Evolutionary conservation across 2,329 filamentous ascomycete genomes (phyloP).

Genomic region (Ophiostoma himal-ulmi): DNA sequence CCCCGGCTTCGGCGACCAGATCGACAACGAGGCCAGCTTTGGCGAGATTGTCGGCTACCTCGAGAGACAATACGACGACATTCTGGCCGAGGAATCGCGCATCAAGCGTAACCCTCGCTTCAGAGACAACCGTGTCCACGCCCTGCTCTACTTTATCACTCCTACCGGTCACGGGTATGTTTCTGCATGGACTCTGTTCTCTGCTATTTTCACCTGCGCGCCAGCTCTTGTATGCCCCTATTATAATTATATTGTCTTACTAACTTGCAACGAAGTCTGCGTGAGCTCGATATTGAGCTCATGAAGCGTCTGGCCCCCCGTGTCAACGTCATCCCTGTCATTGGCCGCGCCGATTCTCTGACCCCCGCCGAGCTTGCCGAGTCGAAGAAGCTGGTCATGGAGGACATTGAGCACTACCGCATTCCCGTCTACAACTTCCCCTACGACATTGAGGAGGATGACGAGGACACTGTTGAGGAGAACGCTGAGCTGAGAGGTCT

Average conservation of each 20-base stretch:
- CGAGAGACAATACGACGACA: conserved; percentile 98
- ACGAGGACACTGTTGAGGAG: conserved; percentile 98
- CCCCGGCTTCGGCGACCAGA: conserved; percentile 95
- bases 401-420: conserved; percentile 99
- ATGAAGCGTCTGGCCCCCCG: conserved; percentile 98
- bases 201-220: background rate
- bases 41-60: conserved; percentile 97
- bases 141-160: conserved; percentile 98
- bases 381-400: conserved; percentile 99
- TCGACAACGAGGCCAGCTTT: conserved; percentile 98
- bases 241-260: background rate
- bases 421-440: conserved; percentile 99
- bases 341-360: conserved; percentile 95
- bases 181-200: background rate
- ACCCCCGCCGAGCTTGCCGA: conserved; percentile 95
- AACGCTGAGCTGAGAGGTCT: conserved; percentile 94
- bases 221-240: background rate
- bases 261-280: conserved; percentile 56
- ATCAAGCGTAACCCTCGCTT: conserved; percentile 99
- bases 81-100: conserved; percentile 96
- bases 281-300: conserved; percentile 97
- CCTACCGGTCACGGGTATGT: conserved; percentile 88
- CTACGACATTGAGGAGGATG: conserved; percentile 98
- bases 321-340: conserved; percentile 98
- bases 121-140: conserved; percentile 97